Percentiles rank a stretch among this genome's conserved stretches.
These are phyloP conservation scores for Austroboletus rostrupii DNA, from an alignment of 1,284 basidiomycete species.

Conservation along the genomic window DNA sequence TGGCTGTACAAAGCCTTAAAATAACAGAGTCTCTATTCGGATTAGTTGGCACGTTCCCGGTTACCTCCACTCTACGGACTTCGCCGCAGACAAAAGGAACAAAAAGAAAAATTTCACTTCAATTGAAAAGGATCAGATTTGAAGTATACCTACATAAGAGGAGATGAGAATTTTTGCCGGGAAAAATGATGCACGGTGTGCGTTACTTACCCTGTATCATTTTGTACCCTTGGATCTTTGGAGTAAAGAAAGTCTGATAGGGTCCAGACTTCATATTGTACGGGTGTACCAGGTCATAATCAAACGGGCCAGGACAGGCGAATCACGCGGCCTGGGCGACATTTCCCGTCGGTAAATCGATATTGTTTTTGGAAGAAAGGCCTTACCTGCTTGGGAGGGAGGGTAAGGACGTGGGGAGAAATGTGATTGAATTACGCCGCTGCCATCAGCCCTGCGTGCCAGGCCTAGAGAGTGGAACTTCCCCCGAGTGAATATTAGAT, in stretches of 20 bases:
- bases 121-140: too few relatives aligned
- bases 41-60: neutral
- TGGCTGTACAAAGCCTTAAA: neutral
- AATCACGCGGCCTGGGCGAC: neutral
- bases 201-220: too few relatives aligned
- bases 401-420: neutral
- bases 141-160: too few relatives aligned
- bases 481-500: neutral
- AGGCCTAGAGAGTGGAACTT: neutral
- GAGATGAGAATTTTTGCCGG: too few relatives aligned
- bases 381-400: neutral
- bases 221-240: too few relatives aligned
- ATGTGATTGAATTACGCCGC: neutral
- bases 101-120: too few relatives aligned
- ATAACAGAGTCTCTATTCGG: neutral
- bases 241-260: too few relatives aligned
- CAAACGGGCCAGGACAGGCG: too few relatives aligned
- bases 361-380: neutral
- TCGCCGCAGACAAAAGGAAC: neutral
- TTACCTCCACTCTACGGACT: neutral
- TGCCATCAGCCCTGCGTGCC: neutral
- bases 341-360: neutral
- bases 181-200: too few relatives aligned
- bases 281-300: too few relatives aligned
- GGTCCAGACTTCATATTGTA: too few relatives aligned